These are phyloP conservation scores for Komagataella pseudopastoris DNA, from an alignment of 805 yeast species.

Conservation along the genomic window DNA sequence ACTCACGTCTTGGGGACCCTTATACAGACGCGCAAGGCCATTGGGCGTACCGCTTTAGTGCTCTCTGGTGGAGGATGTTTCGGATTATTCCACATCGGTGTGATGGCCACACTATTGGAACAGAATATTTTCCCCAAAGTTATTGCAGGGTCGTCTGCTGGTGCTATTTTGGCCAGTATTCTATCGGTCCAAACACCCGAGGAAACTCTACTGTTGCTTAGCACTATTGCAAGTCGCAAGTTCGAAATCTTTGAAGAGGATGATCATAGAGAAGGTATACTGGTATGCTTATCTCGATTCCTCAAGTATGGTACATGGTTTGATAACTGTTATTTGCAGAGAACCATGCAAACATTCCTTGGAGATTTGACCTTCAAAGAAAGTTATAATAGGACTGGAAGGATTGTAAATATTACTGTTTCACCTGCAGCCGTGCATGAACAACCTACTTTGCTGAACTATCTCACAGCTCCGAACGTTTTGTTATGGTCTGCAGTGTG, in stretches of 20 bases:
- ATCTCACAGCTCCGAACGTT: conserved; percentile 71
- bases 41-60: conserved; percentile 91
- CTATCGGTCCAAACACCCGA: conserved; percentile 69
- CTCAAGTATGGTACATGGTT: conserved; percentile 84
- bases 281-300: conserved; percentile 43
- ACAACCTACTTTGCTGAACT: conserved; percentile 73
- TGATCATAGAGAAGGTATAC: conserved; percentile 36
- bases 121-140: conserved; percentile 70
- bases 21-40: conserved; percentile 78
- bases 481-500: conserved; percentile 82
- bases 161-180: conserved; percentile 86
- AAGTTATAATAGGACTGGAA: conserved; percentile 87
- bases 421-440: conserved; percentile 87
- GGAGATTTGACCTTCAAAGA: conserved; percentile 91
- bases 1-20: conserved; percentile 62
- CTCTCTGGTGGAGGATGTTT: conserved; percentile 93
- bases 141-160: conserved; percentile 91
- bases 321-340: conserved; percentile 57
- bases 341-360: conserved; percentile 63
- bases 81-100: conserved; percentile 90
- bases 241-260: conserved; percentile 36
- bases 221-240: conserved; percentile 43
- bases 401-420: conserved; percentile 87
- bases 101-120: conserved; percentile 65
- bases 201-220: conserved; percentile 47